A percentile compares a stretch with the other conserved stretches of the same genome.
These are phyloP conservation scores for Stachybotrys chlorohalonatus DNA, from an alignment of 2,329 filamentous ascomycete genomes.

Conservation along the genomic window DNA sequence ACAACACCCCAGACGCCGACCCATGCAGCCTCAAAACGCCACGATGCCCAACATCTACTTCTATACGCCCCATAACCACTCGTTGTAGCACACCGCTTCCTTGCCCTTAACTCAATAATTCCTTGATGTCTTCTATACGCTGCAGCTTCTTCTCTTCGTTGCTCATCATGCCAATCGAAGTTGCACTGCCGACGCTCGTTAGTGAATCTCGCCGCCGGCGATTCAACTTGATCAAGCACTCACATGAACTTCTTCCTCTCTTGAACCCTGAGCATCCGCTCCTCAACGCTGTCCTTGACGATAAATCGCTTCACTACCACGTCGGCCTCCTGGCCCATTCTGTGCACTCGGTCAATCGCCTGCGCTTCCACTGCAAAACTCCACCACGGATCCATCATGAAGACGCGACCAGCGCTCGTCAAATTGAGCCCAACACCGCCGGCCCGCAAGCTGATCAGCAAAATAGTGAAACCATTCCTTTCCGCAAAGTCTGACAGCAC, in stretches of 20 bases:
- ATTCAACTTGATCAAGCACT: constrained; percentile 31
- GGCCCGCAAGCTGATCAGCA: constrained; percentile 78
- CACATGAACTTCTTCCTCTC: constrained; percentile 94
- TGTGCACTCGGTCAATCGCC: constrained; percentile 93
- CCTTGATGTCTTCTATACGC: constrained; percentile 87
- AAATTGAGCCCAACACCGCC: constrained; percentile 92
- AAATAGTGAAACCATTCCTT: constrained; percentile 52
- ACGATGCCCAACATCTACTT: background rate
- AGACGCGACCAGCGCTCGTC: constrained; percentile 81
- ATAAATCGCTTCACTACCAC: constrained; percentile 86
- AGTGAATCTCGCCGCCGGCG: constrained; percentile 2
- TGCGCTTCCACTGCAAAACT: constrained; percentile 94
- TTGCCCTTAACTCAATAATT: constrained; percentile 58
- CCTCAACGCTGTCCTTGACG: constrained; percentile 83
- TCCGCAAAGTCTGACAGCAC: constrained; percentile 67
- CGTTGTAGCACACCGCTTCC: background rate
- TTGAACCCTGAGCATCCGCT: constrained; percentile 88
- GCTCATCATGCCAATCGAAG: constrained; percentile 85
- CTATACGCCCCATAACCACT: background rate
- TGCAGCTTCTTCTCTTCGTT: constrained; percentile 89
- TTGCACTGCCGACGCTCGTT: constrained; percentile 52
- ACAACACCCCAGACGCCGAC: background rate
- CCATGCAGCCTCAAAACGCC: background rate
- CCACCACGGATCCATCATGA: constrained; percentile 99
- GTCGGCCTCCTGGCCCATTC: constrained; percentile 85